phyloP scores from a whole-genome alignment of 768 basidiomycete genomes.

The Rhodotorula graminis region DNA sequence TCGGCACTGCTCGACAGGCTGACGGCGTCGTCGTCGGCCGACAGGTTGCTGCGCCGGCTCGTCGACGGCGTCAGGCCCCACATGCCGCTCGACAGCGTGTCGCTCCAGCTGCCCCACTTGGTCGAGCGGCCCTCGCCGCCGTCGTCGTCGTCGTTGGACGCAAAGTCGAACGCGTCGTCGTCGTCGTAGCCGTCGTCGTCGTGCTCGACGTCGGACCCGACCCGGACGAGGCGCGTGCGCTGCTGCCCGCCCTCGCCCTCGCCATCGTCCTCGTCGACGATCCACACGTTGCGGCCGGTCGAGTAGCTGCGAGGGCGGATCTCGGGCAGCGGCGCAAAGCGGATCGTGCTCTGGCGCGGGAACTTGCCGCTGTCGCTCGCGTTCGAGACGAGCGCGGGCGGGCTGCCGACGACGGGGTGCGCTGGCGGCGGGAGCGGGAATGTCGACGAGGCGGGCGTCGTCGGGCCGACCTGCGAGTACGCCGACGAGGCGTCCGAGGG shows the following conservation, averaged over 20 bases:
- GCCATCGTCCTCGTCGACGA: conserved; percentile 10
- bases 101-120: conserved; percentile 22
- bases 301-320: conserved; percentile 30
- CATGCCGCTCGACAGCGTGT: conserved; percentile 4
- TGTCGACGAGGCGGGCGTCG: background rate
- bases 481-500: background rate
- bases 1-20: background rate
- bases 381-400: background rate
- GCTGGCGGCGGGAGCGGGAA: background rate
- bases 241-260: background rate
- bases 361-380: background rate
- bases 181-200: conserved; percentile 2
- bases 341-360: conserved; percentile 17
- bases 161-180: background rate
- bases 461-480: background rate
- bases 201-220: background rate
- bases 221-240: background rate
- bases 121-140: too few relatives aligned
- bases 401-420: background rate
- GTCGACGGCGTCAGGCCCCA: background rate
- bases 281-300: conserved; percentile 37
- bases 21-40: conserved; percentile 15
- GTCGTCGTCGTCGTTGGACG: background rate
- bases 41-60: background rate
- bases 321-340: conserved; percentile 36